These are phyloP conservation scores for Neurospora intermedia DNA, from an alignment of 495 filamentous ascomycete species.

Conservation along the genomic window DNA sequence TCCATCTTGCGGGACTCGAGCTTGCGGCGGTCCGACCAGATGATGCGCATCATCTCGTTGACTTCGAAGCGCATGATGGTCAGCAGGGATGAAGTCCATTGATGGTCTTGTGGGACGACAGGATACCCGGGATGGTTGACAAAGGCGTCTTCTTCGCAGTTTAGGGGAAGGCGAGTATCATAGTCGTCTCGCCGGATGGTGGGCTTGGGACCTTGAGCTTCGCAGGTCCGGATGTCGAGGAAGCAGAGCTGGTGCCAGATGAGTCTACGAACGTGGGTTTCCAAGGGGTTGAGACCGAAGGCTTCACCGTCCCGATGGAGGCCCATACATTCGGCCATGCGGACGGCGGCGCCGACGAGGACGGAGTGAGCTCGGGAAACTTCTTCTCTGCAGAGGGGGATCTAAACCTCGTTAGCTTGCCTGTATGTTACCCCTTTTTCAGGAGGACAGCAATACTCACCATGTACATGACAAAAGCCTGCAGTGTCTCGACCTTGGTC, in stretches of 20 bases:
- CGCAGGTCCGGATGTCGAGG: conserved; percentile 65
- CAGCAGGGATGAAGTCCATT: conserved; percentile 58
- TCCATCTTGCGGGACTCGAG: conserved; percentile 51
- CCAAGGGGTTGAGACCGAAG: conserved; percentile 53
- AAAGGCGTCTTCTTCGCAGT: conserved; percentile 54
- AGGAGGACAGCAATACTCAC: conserved; percentile 25
- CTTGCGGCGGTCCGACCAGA: conserved; percentile 52
- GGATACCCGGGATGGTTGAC: conserved; percentile 20
- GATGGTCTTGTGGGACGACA: conserved; percentile 30
- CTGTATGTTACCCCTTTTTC: background rate
- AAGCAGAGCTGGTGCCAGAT: conserved; percentile 69
- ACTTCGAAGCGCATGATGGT: conserved; percentile 57
- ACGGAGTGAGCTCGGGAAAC: conserved; percentile 62
- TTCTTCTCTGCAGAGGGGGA: conserved; percentile 57
- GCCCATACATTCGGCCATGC: conserved; percentile 68
- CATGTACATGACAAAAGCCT: conserved; percentile 66
- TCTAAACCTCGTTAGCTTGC: conserved; percentile 29
- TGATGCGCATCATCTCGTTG: conserved; percentile 58
- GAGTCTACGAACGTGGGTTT: conserved; percentile 62
- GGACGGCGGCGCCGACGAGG: conserved; percentile 55
- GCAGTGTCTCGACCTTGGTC: conserved; percentile 58
- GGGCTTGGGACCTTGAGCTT: conserved; percentile 60
- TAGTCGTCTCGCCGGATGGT: conserved; percentile 61
- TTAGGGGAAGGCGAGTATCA: conserved; percentile 55
- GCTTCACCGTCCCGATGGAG: conserved; percentile 59